Percentiles rank a stretch among this genome's conserved stretches.
phyloP scores from a whole-genome alignment of 352 stramenopile genomes.

The Phytopythium litorale region DNA sequence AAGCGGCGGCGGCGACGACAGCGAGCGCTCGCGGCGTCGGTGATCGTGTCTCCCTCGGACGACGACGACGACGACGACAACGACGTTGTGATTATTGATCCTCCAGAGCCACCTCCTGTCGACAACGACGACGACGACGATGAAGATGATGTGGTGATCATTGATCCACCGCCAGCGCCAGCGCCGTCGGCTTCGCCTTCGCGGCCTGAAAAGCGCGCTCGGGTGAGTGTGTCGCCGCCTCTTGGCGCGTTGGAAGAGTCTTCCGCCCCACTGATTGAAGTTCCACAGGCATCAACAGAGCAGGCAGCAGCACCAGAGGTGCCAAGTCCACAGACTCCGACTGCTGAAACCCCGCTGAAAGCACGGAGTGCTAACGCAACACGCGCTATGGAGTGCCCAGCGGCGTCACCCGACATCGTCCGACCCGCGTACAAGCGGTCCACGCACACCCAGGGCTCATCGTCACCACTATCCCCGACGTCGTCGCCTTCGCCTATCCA shows the following conservation, averaged over 20 bases:
- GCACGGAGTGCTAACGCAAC: not conserved
- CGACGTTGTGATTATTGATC: not conserved
- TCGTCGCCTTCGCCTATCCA: not conserved
- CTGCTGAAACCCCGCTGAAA: not conserved
- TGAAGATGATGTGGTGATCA: not conserved
- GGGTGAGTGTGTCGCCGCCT: not conserved
- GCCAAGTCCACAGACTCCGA: not conserved
- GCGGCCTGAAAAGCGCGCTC: not conserved
- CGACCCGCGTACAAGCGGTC: not conserved
- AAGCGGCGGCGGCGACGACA: not conserved
- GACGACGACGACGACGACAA: not conserved
- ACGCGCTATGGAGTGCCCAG: not conserved
- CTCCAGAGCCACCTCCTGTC: too few species aligned
- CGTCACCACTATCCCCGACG: not conserved
- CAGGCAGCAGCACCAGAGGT: not conserved
- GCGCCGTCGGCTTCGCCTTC: not conserved
- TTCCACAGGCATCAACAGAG: not conserved
- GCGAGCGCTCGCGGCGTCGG: not conserved
- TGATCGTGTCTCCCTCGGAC: constrained; percentile 1
- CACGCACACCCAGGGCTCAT: not conserved
- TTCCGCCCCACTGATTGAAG: not conserved
- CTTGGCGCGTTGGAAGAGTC: not conserved
- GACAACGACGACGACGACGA: not conserved
- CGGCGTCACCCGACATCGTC: not conserved
- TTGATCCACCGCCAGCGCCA: not conserved